Evolutionary conservation across 805 yeast species (phyloP).

Genomic region (Starmerella potacharoeniae): DNA sequence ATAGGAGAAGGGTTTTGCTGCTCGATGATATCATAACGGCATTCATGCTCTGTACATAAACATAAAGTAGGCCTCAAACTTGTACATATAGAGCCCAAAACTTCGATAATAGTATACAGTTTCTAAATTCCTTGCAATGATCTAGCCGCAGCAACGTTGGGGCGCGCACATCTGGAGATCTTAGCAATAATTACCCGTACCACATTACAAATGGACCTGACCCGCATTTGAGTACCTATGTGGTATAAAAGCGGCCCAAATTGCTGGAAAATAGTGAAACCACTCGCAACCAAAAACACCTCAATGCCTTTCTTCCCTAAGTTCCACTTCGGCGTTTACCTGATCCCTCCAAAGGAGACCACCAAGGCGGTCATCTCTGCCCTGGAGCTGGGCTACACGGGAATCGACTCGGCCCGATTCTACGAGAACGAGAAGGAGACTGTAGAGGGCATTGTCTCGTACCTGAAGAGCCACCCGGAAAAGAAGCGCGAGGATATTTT

Average conservation of each 20-base stretch:
- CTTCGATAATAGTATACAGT: too few species aligned
- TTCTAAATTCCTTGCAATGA: too few species aligned
- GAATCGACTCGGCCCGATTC: slow-evolving; percentile 55
- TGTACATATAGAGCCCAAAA: too few species aligned
- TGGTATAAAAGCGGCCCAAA: background rate
- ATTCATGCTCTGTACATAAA: too few species aligned
- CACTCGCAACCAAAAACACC: background rate
- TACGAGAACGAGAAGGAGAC: slow-evolving; percentile 55
- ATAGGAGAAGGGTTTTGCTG: too few species aligned
- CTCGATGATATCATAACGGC: too few species aligned
- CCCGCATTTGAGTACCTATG: background rate
- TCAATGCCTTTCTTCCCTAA: slow-evolving; percentile 13
- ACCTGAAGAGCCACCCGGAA: slow-evolving; percentile 19
- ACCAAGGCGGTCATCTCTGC: slow-evolving; percentile 42
- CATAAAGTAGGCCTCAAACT: too few species aligned
- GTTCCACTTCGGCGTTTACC: slow-evolving; percentile 23
- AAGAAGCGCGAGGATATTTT: slow-evolving; percentile 41
- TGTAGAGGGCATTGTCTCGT: slow-evolving; percentile 22
- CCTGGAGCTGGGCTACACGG: slow-evolving; percentile 52
- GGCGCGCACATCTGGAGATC: background rate
- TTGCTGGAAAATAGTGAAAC: too few species aligned
- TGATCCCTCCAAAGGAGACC: slow-evolving; percentile 16
- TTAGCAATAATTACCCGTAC: background rate
- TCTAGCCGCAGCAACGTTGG: too few species aligned
- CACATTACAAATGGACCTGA: background rate